Evolutionary conservation across 352 stramenopile genomes (phyloP).

Genomic region (Ophiocytium majus): DNA sequence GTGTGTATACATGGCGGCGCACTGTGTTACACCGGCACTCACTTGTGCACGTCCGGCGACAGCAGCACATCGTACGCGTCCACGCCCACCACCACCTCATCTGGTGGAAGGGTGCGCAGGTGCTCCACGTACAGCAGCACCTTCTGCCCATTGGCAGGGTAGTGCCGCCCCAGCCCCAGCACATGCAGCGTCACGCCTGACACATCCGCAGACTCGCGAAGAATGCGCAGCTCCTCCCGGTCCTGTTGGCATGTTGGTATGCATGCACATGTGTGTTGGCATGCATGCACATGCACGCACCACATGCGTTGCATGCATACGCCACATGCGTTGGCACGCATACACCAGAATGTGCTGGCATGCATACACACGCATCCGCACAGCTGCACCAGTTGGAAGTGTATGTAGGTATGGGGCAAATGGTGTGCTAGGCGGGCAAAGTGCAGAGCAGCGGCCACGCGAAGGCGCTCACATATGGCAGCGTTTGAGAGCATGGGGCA

Average conservation of each 20-base stretch:
- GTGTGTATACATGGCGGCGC: too few relatives aligned
- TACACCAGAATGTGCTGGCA: neutral
- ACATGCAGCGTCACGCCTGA: neutral
- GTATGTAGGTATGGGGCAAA: too few relatives aligned
- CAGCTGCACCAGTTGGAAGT: too few relatives aligned
- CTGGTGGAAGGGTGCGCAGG: constrained; percentile 20
- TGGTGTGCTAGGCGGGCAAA: too few relatives aligned
- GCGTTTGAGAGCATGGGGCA: neutral
- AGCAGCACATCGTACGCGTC: constrained; percentile 48
- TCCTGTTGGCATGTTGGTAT: too few relatives aligned
- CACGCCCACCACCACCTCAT: constrained; percentile 27
- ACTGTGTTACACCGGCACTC: constrained; percentile 23
- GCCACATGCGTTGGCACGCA: neutral
- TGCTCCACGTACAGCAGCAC: constrained; percentile 23
- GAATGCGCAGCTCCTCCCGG: neutral
- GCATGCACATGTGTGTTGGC: too few relatives aligned
- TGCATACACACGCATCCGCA: too few relatives aligned
- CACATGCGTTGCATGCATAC: neutral
- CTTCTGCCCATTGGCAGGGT: constrained; percentile 32
- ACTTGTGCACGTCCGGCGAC: constrained; percentile 4
- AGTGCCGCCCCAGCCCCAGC: constrained; percentile 26
- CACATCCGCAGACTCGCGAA: neutral
- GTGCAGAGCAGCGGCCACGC: too few relatives aligned
- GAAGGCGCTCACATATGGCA: neutral
- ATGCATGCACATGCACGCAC: neutral